A percentile compares a stretch with the other conserved stretches of the same genome.
Evolutionary conservation across 768 basidiomycete species (phyloP).

Genomic region (Postia placenta): DNA sequence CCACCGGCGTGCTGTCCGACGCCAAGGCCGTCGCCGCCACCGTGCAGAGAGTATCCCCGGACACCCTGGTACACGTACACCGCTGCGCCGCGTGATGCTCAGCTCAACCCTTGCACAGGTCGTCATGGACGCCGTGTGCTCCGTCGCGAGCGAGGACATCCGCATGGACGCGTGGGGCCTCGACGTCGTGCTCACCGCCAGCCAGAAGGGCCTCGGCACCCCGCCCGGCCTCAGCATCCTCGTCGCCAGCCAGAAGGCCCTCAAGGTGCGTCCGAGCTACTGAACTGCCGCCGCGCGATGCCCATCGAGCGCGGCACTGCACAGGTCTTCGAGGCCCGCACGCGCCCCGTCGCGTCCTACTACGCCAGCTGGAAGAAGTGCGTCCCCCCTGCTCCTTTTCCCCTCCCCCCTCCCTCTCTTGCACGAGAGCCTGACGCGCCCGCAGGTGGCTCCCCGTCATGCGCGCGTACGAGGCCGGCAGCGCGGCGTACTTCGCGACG

Average conservation of each 20-base stretch:
- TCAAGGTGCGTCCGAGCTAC: constrained; percentile 42
- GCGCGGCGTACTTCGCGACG: constrained; percentile 88
- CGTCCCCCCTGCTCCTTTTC: constrained; percentile 9
- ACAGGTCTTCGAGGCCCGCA: constrained; percentile 57
- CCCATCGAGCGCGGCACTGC: background rate
- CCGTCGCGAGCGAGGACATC: constrained; percentile 94
- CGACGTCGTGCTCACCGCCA: constrained; percentile 82
- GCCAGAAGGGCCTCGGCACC: constrained; percentile 88
- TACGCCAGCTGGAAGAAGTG: constrained; percentile 90
- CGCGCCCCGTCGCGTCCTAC: constrained; percentile 65
- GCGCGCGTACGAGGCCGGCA: constrained; percentile 83
- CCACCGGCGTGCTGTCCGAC: constrained; percentile 43
- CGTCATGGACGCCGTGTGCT: constrained; percentile 90
- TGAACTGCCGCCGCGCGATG: background rate
- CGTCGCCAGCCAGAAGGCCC: constrained; percentile 71
- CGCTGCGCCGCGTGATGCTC: background rate
- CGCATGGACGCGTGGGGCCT: constrained; percentile 90
- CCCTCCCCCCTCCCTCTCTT: background rate
- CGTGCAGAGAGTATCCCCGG: constrained; percentile 73
- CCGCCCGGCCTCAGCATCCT: constrained; percentile 92
- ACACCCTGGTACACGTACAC: constrained; percentile 60
- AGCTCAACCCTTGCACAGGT: constrained; percentile 35
- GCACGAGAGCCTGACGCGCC: background rate
- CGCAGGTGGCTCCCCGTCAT: constrained; percentile 87
- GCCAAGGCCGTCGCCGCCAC: constrained; percentile 69